Conservation (phyloP, 176 grass and related monocot species). For the Lolium multiflorum region DNA sequence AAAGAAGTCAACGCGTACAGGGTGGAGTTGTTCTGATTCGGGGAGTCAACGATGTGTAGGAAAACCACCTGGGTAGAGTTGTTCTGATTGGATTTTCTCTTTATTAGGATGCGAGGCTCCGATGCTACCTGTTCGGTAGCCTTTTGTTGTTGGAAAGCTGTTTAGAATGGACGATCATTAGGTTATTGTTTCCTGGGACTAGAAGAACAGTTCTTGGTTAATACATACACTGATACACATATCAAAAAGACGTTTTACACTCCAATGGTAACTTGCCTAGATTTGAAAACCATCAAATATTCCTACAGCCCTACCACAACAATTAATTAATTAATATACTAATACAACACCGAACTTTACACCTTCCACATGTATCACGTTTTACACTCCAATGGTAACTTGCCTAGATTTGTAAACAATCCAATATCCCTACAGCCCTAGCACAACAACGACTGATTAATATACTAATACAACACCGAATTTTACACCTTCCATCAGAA, state of each 20-base stretch:
- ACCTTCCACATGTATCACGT: neutral
- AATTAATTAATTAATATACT: neutral
- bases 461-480: neutral
- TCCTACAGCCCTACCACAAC: neutral
- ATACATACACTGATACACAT: neutral
- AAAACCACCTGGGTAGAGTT: too few relatives aligned
- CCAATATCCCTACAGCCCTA: neutral
- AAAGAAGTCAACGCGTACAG: too few relatives aligned
- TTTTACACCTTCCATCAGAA: neutral
- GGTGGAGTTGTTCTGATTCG: too few relatives aligned
- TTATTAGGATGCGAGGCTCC: neutral
- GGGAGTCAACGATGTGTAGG: too few relatives aligned
- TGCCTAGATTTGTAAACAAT: neutral
- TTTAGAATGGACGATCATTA: neutral
- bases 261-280: neutral
- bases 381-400: neutral
- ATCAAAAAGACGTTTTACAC: neutral
- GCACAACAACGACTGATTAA: neutral
- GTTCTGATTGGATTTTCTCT: neutral
- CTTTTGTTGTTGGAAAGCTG: neutral
- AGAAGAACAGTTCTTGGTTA: neutral
- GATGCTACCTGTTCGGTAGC: neutral
- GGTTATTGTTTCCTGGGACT: neutral
- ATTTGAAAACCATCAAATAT: neutral
- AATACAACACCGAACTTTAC: neutral